These are phyloP conservation scores for Rhizopus stolonifer DNA, from an alignment of 371 early-diverging fungal genomes.

Conservation along the genomic window DNA sequence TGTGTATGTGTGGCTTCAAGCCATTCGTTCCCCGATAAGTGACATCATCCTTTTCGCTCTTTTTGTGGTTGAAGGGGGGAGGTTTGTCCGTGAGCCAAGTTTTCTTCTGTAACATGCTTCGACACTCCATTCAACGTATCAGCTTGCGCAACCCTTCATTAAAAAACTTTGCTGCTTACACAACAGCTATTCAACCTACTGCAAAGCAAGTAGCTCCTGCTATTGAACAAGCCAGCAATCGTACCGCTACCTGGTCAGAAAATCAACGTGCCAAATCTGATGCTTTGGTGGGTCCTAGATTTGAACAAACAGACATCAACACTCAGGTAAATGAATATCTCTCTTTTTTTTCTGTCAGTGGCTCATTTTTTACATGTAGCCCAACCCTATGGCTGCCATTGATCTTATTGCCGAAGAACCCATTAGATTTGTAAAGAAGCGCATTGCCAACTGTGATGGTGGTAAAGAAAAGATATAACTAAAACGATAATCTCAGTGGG, in stretches of 20 bases:
- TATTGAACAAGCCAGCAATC: conserved; percentile 73
- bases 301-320: conserved; percentile 83
- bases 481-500: neutral
- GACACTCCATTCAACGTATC: conserved; percentile 25
- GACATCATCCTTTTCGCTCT: neutral
- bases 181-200: conserved; percentile 35
- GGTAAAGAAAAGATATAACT: conserved; percentile 45
- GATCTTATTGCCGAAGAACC: conserved; percentile 91
- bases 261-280: conserved; percentile 68
- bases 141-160: conserved; percentile 7
- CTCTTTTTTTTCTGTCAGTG: neutral
- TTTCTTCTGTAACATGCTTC: conserved; percentile 17
- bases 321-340: conserved; percentile 65
- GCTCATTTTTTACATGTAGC: conserved; percentile 50
- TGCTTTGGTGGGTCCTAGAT: conserved; percentile 84
- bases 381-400: conserved; percentile 88
- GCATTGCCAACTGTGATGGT: conserved; percentile 87
- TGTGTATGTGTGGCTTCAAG: too few relatives aligned
- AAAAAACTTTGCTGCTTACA: conserved; percentile 27
- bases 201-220: conserved; percentile 36
- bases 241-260: conserved; percentile 73
- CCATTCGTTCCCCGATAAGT: neutral
- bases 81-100: neutral
- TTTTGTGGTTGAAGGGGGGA: neutral
- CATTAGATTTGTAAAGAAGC: conserved; percentile 69